Evolutionary conservation across 2,329 filamentous ascomycete genomes (phyloP).

Genomic region (Arthrinium phaeospermum): DNA sequence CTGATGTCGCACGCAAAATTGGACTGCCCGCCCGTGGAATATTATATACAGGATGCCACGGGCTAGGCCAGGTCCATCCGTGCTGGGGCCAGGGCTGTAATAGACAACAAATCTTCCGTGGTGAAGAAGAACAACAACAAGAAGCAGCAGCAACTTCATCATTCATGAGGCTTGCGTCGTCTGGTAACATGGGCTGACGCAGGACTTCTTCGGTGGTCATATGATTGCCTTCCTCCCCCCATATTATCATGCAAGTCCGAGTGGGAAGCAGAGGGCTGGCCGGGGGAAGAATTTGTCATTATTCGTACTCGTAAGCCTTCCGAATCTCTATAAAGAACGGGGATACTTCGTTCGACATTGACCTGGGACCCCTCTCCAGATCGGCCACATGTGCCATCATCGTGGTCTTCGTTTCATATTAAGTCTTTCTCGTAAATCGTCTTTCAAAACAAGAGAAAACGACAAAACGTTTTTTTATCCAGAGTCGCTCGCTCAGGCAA

Average conservation of each 20-base stretch:
- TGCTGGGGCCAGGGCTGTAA: background rate
- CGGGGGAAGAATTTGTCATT: slow-evolving; percentile 15
- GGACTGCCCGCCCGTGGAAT: background rate
- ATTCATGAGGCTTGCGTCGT: background rate
- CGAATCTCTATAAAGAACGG: slow-evolving; percentile 15
- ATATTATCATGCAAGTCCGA: slow-evolving; percentile 10
- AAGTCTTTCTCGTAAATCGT: slow-evolving; percentile 17
- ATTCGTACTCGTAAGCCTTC: slow-evolving; percentile 16
- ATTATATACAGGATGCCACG: slow-evolving; percentile 3
- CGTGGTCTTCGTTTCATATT: slow-evolving; percentile 20
- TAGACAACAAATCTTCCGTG: background rate
- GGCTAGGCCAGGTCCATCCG: background rate
- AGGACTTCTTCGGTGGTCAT: background rate
- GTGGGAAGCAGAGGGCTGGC: background rate
- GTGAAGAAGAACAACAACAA: background rate
- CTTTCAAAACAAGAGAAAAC: slow-evolving; percentile 6
- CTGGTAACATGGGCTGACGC: background rate
- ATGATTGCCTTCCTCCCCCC: background rate
- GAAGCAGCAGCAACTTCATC: background rate
- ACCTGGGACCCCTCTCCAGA: background rate
- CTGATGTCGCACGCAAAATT: background rate
- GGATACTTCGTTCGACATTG: slow-evolving; percentile 11
- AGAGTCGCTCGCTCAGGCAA: slow-evolving; percentile 12
- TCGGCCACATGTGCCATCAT: slow-evolving; percentile 17
- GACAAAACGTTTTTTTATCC: slow-evolving; percentile 13